Percentiles rank a stretch among this genome's conserved stretches.
Evolutionary conservation across 208 protist species (phyloP).

Genomic region (Wallacemonas sp.): DNA sequence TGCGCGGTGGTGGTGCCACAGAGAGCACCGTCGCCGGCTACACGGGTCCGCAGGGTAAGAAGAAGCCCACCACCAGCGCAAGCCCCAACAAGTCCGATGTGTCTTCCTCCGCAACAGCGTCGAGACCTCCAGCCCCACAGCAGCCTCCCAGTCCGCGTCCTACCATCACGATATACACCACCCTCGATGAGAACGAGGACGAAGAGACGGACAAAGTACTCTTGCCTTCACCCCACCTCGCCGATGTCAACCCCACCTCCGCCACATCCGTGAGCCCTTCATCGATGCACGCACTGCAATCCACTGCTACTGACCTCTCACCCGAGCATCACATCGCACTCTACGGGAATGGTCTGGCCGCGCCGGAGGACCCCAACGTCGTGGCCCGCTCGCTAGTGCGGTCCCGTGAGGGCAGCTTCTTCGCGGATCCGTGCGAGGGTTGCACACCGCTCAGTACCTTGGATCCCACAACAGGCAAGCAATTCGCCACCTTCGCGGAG

Average conservation of each 20-base stretch:
- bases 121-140: neutral
- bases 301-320: slow-evolving; percentile 22
- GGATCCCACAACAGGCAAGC: too few species aligned
- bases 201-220: neutral
- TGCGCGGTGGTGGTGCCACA: neutral
- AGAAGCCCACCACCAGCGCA: neutral
- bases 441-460: too few species aligned
- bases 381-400: neutral
- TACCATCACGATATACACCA: slow-evolving; percentile 52
- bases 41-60: neutral
- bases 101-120: neutral
- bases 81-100: neutral
- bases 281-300: too few species aligned
- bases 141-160: slow-evolving; percentile 14
- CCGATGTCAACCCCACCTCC: too few species aligned
- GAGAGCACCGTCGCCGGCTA: slow-evolving; percentile 8
- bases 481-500: neutral
- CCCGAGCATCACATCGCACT: slow-evolving; percentile 23
- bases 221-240: too few species aligned
- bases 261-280: too few species aligned
- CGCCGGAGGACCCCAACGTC: neutral
- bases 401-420: neutral
- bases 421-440: neutral
- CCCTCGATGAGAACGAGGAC: slow-evolving; percentile 31
- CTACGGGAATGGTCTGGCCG: slow-evolving; percentile 10